Conservation (phyloP, 768 basidiomycete genomes). For the Phylloporus rhodoxanthus region DNA sequence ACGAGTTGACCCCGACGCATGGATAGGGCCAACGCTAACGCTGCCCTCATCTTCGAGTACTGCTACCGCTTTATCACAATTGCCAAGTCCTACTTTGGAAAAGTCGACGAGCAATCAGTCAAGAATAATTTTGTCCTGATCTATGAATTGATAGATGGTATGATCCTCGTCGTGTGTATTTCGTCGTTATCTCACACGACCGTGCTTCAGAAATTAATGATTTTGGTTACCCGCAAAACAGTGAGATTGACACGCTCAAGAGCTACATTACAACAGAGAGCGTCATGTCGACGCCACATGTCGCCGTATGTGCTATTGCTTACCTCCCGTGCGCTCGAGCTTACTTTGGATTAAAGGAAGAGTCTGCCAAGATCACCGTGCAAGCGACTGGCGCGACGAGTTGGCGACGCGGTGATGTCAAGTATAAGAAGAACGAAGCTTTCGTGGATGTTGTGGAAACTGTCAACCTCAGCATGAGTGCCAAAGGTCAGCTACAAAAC, state of each 20-base stretch:
- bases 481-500: conserved; percentile 54
- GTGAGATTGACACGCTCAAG: conserved; percentile 96
- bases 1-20: neutral
- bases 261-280: conserved; percentile 98
- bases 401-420: conserved; percentile 93
- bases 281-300: conserved; percentile 78
- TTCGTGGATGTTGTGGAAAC: conserved; percentile 99
- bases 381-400: conserved; percentile 97
- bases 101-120: conserved; percentile 94
- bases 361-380: conserved; percentile 92
- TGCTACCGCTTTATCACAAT: conserved; percentile 95
- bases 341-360: conserved; percentile 55
- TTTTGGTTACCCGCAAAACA: conserved; percentile 99
- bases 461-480: conserved; percentile 95
- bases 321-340: neutral
- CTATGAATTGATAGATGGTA: conserved; percentile 96
- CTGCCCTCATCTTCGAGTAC: conserved; percentile 96
- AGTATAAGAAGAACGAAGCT: conserved; percentile 99
- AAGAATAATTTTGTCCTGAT: conserved; percentile 99
- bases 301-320: conserved; percentile 50
- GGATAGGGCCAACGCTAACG: conserved; percentile 87
- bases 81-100: conserved; percentile 94
- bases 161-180: conserved; percentile 10
- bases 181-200: conserved; percentile 3
- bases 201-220: conserved; percentile 81